Evolutionary conservation across 2,329 filamentous ascomycete species (phyloP).

Genomic region (Catunica adiposa): DNA sequence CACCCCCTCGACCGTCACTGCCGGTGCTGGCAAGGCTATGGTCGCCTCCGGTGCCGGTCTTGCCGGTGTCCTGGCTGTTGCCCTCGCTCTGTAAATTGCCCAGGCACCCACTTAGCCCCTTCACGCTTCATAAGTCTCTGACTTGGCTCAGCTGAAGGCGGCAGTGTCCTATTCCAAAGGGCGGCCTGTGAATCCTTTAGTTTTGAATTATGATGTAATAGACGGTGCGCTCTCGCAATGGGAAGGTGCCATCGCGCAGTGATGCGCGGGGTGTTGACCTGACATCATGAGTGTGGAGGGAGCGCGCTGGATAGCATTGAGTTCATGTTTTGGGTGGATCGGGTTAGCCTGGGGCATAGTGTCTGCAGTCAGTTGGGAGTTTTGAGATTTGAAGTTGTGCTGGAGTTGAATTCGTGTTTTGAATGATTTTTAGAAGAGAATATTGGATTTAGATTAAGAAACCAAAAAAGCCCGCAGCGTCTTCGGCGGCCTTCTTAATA

Average conservation of each 20-base stretch:
- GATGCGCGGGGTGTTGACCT: neutral
- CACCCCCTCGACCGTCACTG: slow-evolving; percentile 25
- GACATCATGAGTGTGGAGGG: neutral
- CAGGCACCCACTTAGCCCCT: slow-evolving; percentile 1
- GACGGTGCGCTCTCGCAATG: neutral
- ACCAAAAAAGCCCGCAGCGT: neutral
- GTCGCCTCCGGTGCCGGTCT: slow-evolving; percentile 42
- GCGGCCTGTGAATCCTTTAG: neutral
- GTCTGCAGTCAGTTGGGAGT: neutral
- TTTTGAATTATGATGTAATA: neutral
- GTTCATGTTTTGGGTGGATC: neutral
- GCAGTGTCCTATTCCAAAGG: neutral
- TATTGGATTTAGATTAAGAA: slow-evolving; percentile 4
- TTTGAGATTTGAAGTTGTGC: neutral
- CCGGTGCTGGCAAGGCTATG: slow-evolving; percentile 39
- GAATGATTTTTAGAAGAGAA: neutral
- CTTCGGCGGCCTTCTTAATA: slow-evolving; percentile 1
- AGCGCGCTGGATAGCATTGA: neutral
- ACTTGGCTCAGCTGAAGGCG: neutral
- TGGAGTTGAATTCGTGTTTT: neutral
- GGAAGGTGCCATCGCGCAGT: neutral
- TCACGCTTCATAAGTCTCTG: neutral
- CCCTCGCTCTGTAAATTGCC: slow-evolving; percentile 41
- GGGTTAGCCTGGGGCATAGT: neutral
- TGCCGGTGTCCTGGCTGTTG: slow-evolving; percentile 36